Evolutionary conservation across 1,284 basidiomycete species (phyloP), one percentile per base, ranked within the genome.

Genomic region (Cryptococcus hybrid): DNA sequence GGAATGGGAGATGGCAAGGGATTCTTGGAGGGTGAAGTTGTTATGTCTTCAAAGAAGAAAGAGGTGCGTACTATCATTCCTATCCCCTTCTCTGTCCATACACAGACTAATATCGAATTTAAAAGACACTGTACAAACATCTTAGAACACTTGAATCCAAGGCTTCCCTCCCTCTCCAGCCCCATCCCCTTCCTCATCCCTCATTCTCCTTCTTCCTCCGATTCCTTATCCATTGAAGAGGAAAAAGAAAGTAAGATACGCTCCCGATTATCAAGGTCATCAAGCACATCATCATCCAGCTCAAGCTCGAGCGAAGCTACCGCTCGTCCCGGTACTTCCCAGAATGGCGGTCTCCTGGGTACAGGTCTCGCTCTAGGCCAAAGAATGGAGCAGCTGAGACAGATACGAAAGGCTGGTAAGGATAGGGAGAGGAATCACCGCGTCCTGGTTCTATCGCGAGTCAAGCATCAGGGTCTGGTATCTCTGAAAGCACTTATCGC

Each of bases 1-100:
- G 15, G 74, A 76, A 56, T 76, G 65, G 64, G 74, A 75, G 58
- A 76, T 76, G 74, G 74, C 73, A 1, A 59, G 71, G 71, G 66
- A 3, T 65, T 76, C 24, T 57, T 76, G 49, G 73, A 75, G 45
- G 71, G 73, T 34, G 74, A 76, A 34, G 61, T 57, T 43, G 61
- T 76, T 12, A 64, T 76, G 67, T 59, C 64, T 13, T 68, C 68
- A 5, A 75, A 73, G 63, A 67, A 71, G 49, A 76, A 76, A 62
- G 74, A 76, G 63, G 73, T 73, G 55, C 59, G 70, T 54, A 0
- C 8, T 15, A 13, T 30, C 4, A 30, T 30, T 30, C 34, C 46
- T 3, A 47, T 15, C 9, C 13, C 24, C 47, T 8, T 30, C 13
- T 47, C 47, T 24, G 15, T 43, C 34, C 6, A 13, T 30, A n/a